These are phyloP conservation scores for Tylopilus balloui DNA, from an alignment of 768 basidiomycete genomes.

Conservation along the genomic window DNA sequence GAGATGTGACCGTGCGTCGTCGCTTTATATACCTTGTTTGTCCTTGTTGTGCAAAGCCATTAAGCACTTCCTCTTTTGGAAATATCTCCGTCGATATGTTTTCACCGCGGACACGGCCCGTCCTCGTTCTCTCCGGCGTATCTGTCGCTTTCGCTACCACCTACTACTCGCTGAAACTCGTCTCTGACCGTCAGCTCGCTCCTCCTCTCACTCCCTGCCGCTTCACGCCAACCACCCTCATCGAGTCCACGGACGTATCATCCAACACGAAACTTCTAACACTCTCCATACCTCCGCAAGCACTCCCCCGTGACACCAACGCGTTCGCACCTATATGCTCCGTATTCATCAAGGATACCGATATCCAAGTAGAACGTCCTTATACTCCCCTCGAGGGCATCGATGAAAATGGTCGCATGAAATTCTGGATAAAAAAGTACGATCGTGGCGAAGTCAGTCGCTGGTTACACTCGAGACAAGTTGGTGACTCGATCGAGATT, in stretches of 20 bases:
- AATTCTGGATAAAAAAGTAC: slow-evolving; percentile 80
- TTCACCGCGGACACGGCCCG: slow-evolving; percentile 1
- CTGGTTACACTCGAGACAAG: slow-evolving; percentile 70
- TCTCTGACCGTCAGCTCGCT: slow-evolving; percentile 45
- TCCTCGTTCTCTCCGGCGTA: slow-evolving; percentile 35
- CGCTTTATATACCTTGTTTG: slow-evolving; percentile 16
- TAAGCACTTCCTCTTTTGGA: slow-evolving; percentile 16
- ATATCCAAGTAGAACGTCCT: slow-evolving; percentile 82
- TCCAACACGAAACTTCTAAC: slow-evolving; percentile 62
- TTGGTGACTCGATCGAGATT: slow-evolving; percentile 67
- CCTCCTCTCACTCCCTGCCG: slow-evolving; percentile 40
- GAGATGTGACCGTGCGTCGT: no score
- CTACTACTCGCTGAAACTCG: slow-evolving; percentile 44
- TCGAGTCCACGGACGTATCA: slow-evolving; percentile 48
- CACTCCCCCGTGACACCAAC: slow-evolving; percentile 27
- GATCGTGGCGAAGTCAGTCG: slow-evolving; percentile 74
- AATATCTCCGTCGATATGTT: slow-evolving; percentile 12
- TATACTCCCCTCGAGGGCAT: slow-evolving; percentile 80
- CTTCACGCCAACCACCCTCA: slow-evolving; percentile 58
- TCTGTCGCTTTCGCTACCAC: slow-evolving; percentile 40
- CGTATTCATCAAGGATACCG: slow-evolving; percentile 78
- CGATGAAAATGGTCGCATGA: slow-evolving; percentile 60
- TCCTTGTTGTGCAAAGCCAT: slow-evolving; percentile 20
- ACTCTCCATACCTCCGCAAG: slow-evolving; percentile 48
- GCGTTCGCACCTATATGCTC: slow-evolving; percentile 58